These are phyloP conservation scores for Pichia californica DNA, from an alignment of 805 yeast species.

Conservation along the genomic window DNA sequence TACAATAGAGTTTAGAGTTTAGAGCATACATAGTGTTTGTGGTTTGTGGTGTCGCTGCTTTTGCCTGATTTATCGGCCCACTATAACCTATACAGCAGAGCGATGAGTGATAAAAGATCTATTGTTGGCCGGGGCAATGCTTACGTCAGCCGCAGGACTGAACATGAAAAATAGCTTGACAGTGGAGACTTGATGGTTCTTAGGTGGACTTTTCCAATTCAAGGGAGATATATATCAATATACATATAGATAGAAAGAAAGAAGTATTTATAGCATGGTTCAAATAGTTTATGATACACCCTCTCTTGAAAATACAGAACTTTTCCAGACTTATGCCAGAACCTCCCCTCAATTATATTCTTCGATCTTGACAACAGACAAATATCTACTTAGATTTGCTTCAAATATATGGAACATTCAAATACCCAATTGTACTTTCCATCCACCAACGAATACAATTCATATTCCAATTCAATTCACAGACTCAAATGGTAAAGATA, in stretches of 20 bases:
- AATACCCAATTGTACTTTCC: constrained; percentile 9
- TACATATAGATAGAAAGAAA: neutral
- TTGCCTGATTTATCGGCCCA: too few relatives aligned
- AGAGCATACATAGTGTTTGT: too few relatives aligned
- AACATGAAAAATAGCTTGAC: too few relatives aligned
- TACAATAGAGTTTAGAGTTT: too few relatives aligned
- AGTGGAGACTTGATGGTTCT: too few relatives aligned
- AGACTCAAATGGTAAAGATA: neutral
- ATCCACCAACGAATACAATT: constrained; percentile 4
- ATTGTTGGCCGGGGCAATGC: too few relatives aligned
- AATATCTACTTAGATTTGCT: constrained; percentile 16
- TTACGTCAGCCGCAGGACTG: too few relatives aligned
- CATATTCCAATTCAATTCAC: constrained; percentile 5
- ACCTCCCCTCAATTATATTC: constrained; percentile 22
- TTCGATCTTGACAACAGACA: constrained; percentile 11
- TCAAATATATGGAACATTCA: constrained; percentile 19
- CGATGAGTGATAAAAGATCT: too few relatives aligned
- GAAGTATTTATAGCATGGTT: neutral
- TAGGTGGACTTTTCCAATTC: too few relatives aligned
- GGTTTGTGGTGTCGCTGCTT: too few relatives aligned
- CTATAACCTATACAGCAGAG: too few relatives aligned
- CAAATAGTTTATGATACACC: constrained; percentile 13
- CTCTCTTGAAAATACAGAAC: constrained; percentile 27
- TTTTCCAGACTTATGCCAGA: constrained; percentile 17
- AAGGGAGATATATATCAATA: too few relatives aligned